Base-by-base conservation (phyloP, 2,329 filamentous ascomycete species). In the Trichoderma koningii region DNA sequence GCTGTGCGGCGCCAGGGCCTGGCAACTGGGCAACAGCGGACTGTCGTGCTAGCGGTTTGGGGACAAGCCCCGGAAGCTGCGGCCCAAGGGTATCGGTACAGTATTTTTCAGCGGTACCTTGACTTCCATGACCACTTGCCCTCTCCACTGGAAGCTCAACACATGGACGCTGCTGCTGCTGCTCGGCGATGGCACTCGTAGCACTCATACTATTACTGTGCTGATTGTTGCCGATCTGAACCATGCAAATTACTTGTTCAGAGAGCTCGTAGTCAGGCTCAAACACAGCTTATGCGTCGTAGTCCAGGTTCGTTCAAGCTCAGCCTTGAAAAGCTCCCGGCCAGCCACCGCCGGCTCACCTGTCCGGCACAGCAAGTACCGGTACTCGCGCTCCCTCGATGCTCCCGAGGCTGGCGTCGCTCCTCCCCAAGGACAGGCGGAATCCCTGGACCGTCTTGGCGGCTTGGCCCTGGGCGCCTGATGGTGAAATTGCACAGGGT, bases 31-130 rank as follows among this genome's bases (percentile, higher is more conserved):
- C n/a, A 12, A 48, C 30, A 55, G 30, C 34, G 51, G 47, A 23
- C 30, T 12, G 59, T 41, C 21, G 59, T 41, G 48, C 59, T 47
- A 62, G 53, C 34, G 34, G 34, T 47, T 62, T 62, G 55, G 55
- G 63, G 48, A 23, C 28, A 30, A 38, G 50, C 26, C 59, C 70
- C 72, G 72, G 72, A 73, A 70, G 72, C 70, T 70, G 68, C 72
- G 72, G 72, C 68, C 72, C 68, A 69, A 64, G 69, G 63, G 68
- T 64, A 62, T 64, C 59, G 67, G 60, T 73, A 73, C 72, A n/a
- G n/a, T n/a, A n/a, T n/a, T 23, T 62, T 48, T 10, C 34, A 7
- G 26, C 48, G 23, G 59, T 53, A 34, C 59, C 38, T 9, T 30
- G 28, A 26, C 38, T 42, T n/a, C n/a, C n/a, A n/a, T 21, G 42